phyloP scores from a whole-genome alignment of 495 filamentous ascomycete genomes.

The Penicillium cinerascens region DNA sequence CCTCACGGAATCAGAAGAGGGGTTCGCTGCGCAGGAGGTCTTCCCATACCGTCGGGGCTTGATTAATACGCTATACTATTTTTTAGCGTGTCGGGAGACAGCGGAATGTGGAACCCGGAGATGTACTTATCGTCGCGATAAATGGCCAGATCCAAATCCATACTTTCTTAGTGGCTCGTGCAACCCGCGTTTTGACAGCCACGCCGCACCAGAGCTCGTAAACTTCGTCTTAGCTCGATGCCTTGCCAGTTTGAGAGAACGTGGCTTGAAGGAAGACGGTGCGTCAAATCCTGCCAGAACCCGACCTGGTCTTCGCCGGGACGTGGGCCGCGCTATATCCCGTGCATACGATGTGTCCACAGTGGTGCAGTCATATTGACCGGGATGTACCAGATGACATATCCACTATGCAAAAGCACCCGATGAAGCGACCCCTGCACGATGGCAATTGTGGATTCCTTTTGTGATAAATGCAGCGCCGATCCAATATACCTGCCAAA shows the following conservation, averaged over 20 bases:
- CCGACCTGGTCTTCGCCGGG: not conserved
- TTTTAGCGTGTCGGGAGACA: not conserved
- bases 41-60: too few species aligned
- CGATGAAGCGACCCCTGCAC: not conserved
- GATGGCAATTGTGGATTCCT: not conserved
- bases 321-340: not conserved
- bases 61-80: too few species aligned
- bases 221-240: not conserved
- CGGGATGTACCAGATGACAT: not conserved
- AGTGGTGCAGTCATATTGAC: not conserved
- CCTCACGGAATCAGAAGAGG: not conserved
- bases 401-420: not conserved
- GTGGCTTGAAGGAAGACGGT: not conserved
- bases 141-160: slow-evolving; percentile 1
- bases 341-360: not conserved
- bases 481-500: not conserved
- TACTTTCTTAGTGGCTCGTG: not conserved
- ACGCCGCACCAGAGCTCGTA: slow-evolving; percentile 3
- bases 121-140: not conserved
- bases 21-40: not conserved
- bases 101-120: slow-evolving; percentile 14
- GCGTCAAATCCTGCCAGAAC: not conserved
- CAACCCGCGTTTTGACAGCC: slow-evolving; percentile 3
- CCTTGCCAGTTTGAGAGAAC: not conserved
- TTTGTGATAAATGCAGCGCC: not conserved